Percentiles rank a stretch among this genome's conserved stretches.
Conservation (phyloP, 768 basidiomycete species). For the Hydnomerulius pinastri region DNA sequence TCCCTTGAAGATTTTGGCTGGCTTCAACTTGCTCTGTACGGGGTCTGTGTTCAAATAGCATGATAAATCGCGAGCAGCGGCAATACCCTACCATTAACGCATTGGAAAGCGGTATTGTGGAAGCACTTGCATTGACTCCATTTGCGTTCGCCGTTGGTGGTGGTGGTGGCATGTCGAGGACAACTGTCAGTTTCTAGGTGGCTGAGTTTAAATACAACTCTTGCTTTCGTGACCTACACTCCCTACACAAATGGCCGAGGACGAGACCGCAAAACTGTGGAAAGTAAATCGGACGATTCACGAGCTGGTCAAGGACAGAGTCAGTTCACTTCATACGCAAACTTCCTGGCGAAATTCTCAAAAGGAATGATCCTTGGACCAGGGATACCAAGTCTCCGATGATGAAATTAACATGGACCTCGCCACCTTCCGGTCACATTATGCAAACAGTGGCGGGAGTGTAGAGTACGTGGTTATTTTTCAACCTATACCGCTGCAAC, state of each 20-base stretch:
- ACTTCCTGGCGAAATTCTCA: conserved; percentile 17
- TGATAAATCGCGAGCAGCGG: not conserved
- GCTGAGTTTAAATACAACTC: conserved; percentile 59
- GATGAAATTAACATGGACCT: conserved; percentile 93
- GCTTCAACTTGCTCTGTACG: conserved; percentile 71
- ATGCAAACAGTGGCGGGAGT: conserved; percentile 69
- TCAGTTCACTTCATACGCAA: conserved; percentile 34
- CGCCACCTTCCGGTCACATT: conserved; percentile 68
- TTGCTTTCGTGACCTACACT: conserved; percentile 27
- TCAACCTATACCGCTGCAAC: conserved; percentile 1
- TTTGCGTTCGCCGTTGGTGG: conserved; percentile 39
- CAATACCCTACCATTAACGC: conserved; percentile 49
- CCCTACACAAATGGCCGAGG: conserved; percentile 61
- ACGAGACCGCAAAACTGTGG: conserved; percentile 90
- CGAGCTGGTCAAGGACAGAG: conserved; percentile 94
- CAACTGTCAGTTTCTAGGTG: conserved; percentile 12
- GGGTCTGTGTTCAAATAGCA: conserved; percentile 2
- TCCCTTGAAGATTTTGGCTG: conserved; percentile 84
- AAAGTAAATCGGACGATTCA: conserved; percentile 96
- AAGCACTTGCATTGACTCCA: conserved; percentile 27
- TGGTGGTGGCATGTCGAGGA: conserved; percentile 39
- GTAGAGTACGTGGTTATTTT: conserved; percentile 76
- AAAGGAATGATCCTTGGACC: conserved; percentile 10
- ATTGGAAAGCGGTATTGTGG: conserved; percentile 47
- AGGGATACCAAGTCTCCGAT: conserved; percentile 94